Conservation (phyloP, 2,329 filamentous ascomycete genomes). For the Aquanectria penicillioides region DNA sequence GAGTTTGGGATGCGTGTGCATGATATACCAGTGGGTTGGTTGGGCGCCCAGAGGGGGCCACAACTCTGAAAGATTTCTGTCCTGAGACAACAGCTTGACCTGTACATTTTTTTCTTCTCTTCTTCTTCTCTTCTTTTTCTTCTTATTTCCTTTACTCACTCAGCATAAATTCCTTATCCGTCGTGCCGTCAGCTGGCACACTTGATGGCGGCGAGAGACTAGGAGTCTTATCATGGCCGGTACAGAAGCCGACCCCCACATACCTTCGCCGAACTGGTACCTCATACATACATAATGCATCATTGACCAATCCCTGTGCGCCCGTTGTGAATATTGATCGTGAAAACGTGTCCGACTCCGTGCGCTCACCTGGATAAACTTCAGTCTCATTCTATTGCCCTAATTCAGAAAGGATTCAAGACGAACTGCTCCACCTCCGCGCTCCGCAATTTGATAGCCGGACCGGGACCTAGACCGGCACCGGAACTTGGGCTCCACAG, state of each 20-base stretch:
- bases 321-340: background rate
- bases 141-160: background rate
- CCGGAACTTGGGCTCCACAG: conserved; percentile 36
- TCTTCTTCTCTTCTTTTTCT: conserved; percentile 8
- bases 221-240: conserved; percentile 8
- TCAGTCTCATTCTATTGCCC: background rate
- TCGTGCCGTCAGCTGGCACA: background rate
- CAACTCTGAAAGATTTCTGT: conserved; percentile 13
- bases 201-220: background rate
- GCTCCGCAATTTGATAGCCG: conserved; percentile 8
- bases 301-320: background rate
- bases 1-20: conserved; percentile 15
- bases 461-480: conserved; percentile 30
- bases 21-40: conserved; percentile 11
- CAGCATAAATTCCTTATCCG: background rate
- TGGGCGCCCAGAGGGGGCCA: conserved; percentile 6
- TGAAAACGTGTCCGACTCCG: background rate
- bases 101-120: conserved; percentile 11
- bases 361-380: background rate
- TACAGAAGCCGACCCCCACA: conserved; percentile 12
- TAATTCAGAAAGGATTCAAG: background rate
- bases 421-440: background rate
- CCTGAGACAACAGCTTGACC: conserved; percentile 3
- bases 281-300: conserved; percentile 10
- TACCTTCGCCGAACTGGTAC: conserved; percentile 3